Base-by-base conservation (phyloP, 805 yeast species). In the Metschnikowia bowlesiae region DNA sequence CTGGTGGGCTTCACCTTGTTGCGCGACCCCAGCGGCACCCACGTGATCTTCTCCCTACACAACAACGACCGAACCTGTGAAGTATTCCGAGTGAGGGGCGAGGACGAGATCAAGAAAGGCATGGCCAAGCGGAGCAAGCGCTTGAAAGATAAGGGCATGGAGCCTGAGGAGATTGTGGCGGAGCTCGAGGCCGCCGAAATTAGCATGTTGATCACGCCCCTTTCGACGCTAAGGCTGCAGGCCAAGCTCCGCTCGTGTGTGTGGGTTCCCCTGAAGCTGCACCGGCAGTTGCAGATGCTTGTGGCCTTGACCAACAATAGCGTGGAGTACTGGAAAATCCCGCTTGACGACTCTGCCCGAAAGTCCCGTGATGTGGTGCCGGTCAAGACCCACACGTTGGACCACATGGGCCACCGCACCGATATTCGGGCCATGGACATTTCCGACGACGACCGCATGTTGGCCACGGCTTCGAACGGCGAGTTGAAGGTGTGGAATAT, bases 381-480 rank as follows among this genome's bases (percentile, higher is more conserved):
- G 1, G 68, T 65, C 3, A 83, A 78, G 55, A 69, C 75, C 40
- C 80, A 80, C 59, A 67, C 83, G 2, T 74, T 94, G 22, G 96
- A 90, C 45, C 67, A 82, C 39, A 78, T 80, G 47, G 99, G 99
- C 18, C 97, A 91, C 66, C 81, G 97, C 64, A 82, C 89, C 2
- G 99, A 94, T 66, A 78, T 92, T 29, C 79, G 99, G 60, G 78
- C 96, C 4, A 72, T 89, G 62, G 91, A 89, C 57, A 75, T 94
- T 34, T 86, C 96, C 50, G 81, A 83, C 48, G 97, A 92, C 69
- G 82, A 84, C 64, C 82, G 82, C 63, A 70, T 94, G 51, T 70
- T 92, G 39, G 95, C 90, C 2, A 85, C 96, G 1, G 97, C 96
- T 0, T 86, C 97, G 2, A 89, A 90, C 62, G 97, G 97, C 22